Evolutionary conservation across 345 rosid genomes (phyloP).

Genomic region (Boechera divaricarpa): DNA sequence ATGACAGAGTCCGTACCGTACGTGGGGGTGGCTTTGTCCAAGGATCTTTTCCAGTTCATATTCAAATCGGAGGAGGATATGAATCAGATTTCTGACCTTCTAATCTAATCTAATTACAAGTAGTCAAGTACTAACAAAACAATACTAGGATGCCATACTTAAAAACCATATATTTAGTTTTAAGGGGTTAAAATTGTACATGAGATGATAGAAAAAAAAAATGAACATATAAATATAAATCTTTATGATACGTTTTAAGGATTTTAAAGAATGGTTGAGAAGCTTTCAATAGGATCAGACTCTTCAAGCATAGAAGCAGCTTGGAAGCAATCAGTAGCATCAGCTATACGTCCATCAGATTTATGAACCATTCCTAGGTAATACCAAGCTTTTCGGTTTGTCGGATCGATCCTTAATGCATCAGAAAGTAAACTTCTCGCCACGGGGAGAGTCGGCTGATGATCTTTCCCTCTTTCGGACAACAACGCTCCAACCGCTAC

Average conservation of each 20-base stretch:
- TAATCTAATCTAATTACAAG: too few species aligned
- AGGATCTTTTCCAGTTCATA: too few species aligned
- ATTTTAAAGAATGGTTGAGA: slow-evolving; percentile 63
- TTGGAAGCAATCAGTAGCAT: slow-evolving; percentile 89
- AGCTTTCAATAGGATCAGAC: slow-evolving; percentile 87
- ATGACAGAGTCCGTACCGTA: too few species aligned
- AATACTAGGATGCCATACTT: too few species aligned
- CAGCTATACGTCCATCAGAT: slow-evolving; percentile 82
- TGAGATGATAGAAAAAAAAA: slow-evolving; percentile 23
- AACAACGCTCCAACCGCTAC: slow-evolving; percentile 64
- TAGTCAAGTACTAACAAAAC: too few species aligned
- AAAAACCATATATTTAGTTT: background rate
- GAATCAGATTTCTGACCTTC: too few species aligned
- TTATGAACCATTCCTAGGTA: slow-evolving; percentile 81
- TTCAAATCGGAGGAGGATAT: too few species aligned
- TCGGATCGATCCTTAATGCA: slow-evolving; percentile 89
- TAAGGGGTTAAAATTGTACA: slow-evolving; percentile 20
- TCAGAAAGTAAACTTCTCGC: slow-evolving; percentile 87
- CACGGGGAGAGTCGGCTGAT: slow-evolving; percentile 62
- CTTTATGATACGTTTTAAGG: slow-evolving; percentile 4
- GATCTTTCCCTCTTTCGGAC: slow-evolving; percentile 59
- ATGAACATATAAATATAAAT: slow-evolving; percentile 10
- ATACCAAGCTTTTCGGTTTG: slow-evolving; percentile 86
- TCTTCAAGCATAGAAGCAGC: slow-evolving; percentile 97
- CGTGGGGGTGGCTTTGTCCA: too few species aligned